Evolutionary conservation across 2,329 filamentous ascomycete species (phyloP).

Genomic region (Grosmannia penicillata): DNA sequence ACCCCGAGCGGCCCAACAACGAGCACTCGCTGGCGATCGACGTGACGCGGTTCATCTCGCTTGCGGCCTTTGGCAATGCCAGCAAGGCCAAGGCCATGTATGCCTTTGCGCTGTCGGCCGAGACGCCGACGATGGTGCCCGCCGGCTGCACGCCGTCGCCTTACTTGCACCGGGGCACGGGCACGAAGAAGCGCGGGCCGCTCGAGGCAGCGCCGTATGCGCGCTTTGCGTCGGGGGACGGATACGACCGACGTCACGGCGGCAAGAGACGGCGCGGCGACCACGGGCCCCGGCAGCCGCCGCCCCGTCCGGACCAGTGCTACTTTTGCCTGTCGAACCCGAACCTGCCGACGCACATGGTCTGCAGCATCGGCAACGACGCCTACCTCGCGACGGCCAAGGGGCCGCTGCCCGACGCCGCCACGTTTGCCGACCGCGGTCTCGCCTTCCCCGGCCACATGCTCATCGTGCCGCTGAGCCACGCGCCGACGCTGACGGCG

Average conservation of each 20-base stretch:
- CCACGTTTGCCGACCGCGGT: constrained; percentile 48
- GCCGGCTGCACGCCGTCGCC: constrained; percentile 63
- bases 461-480: constrained; percentile 78
- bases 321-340: constrained; percentile 94
- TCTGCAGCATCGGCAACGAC: constrained; percentile 77
- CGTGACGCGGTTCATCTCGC: constrained; percentile 79
- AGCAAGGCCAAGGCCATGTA: constrained; percentile 71
- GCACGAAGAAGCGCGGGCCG: constrained; percentile 41
- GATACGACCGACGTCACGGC: constrained; percentile 26
- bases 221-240: constrained; percentile 31
- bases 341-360: constrained; percentile 70
- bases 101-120: constrained; percentile 58
- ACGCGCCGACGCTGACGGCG: constrained; percentile 58
- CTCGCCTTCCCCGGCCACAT: constrained; percentile 72
- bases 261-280: constrained; percentile 31
- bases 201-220: constrained; percentile 32
- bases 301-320: constrained; percentile 62
- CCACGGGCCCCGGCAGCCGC: constrained; percentile 44
- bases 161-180: constrained; percentile 24
- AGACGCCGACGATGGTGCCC: constrained; percentile 46
- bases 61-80: constrained; percentile 63
- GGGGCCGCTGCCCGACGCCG: constrained; percentile 61
- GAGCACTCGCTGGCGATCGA: constrained; percentile 32
- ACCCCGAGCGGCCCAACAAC: constrained; percentile 29
- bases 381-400: constrained; percentile 85